Evolutionary conservation across 1,284 basidiomycete genomes (phyloP).

Genomic region (Afroboletus lepidellus): DNA sequence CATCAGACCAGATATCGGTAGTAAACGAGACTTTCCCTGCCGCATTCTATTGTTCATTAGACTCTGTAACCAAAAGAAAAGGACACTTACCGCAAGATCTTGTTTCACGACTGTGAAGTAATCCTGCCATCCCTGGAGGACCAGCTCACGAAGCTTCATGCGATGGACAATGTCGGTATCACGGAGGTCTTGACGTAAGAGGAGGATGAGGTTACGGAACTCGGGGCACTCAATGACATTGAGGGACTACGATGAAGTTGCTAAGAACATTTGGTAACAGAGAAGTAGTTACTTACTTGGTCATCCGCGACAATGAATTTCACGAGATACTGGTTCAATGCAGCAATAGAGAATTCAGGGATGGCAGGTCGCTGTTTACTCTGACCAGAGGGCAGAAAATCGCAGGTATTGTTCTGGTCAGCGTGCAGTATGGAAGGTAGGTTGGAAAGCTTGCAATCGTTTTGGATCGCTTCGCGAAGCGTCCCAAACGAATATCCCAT

Average conservation of each 20-base stretch:
- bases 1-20: not conserved
- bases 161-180: not conserved
- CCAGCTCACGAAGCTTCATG: not conserved
- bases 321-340: no score
- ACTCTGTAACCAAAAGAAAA: not conserved
- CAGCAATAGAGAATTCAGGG: no score
- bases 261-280: not conserved
- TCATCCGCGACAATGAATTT: no score
- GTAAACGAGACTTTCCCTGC: not conserved
- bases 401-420: no score
- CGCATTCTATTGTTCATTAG: not conserved
- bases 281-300: not conserved
- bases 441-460: no score
- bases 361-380: no score
- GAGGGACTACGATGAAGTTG: not conserved
- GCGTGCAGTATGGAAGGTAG: no score
- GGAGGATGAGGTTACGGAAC: not conserved
- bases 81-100: not conserved
- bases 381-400: no score
- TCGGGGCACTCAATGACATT: not conserved
- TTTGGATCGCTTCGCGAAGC: no score
- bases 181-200: not conserved
- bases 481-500: no score
- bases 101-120: not conserved
- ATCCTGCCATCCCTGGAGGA: not conserved